phyloP scores from a whole-genome alignment of 2,329 filamentous ascomycete species.

The Colletotrichum brevisporum region DNA sequence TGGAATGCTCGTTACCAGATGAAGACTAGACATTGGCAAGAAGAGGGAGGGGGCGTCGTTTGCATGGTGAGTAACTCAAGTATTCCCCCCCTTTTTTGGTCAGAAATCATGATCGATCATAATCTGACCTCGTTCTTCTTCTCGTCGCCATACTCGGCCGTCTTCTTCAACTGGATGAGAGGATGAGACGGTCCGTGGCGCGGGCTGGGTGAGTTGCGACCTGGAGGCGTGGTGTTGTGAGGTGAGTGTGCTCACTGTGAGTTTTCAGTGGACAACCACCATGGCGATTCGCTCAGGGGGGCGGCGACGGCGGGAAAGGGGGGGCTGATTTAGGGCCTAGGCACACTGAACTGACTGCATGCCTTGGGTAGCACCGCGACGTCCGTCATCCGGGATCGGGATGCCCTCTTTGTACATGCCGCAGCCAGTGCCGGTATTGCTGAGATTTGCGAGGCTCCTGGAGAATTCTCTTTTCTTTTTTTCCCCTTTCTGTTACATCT shows the following conservation, averaged over 20 bases:
- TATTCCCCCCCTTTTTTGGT: not conserved
- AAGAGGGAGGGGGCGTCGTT: slow-evolving; percentile 1
- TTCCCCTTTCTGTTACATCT: not conserved
- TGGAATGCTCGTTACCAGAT: slow-evolving; percentile 20
- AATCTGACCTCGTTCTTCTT: not conserved
- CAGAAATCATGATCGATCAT: slow-evolving; percentile 12
- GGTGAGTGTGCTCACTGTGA: too few relatives aligned
- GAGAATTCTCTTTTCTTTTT: not conserved
- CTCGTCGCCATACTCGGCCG: not conserved
- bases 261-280: too few relatives aligned
- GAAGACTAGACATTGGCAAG: not conserved
- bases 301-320: too few relatives aligned
- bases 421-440: not conserved
- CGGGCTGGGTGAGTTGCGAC: too few relatives aligned
- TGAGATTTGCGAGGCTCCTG: too few relatives aligned
- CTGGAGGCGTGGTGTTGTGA: too few relatives aligned
- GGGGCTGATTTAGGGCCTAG: too few relatives aligned
- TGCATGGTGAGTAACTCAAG: too few relatives aligned
- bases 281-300: too few relatives aligned
- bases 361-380: not conserved
- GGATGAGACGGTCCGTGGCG: too few relatives aligned
- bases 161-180: not conserved
- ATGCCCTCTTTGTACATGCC: not conserved
- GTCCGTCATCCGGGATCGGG: not conserved
- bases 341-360: too few relatives aligned